Base-by-base conservation (phyloP, 1,284 basidiomycete genomes). In the Ceraceosorus guamensis region DNA sequence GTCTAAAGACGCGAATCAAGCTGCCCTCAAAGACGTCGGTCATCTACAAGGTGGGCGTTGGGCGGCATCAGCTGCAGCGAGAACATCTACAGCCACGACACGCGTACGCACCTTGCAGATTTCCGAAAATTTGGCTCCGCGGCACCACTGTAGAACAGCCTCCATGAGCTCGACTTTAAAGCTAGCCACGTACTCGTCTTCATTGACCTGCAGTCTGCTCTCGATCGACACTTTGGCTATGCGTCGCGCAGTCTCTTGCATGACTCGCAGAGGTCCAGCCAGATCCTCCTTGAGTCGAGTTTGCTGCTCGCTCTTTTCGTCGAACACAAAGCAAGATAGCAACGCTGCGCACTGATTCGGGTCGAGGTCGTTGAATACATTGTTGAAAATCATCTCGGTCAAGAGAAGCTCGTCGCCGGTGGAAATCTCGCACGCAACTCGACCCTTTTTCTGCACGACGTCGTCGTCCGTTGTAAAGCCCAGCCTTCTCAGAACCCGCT, bases 151-250 rank as follows among this genome's bases (percentile, higher is more conserved):
- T 57, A 92, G 82, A 18, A 98, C 93, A 4, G 88, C 87, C 66
- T 97, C 93, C 90, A 97, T 97, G 57, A 99, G 83, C 74, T 97
- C 93, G 32, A 96, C 90, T 77, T 96, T 96, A 85, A 99, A 99
- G 14, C 86, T 87, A 57, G 85, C 82, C 1, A 99, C 90, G 75
- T 98, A 99, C 63, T 96, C 90, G 57, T 96, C 88, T 77, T 98
- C 93, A 54, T 89, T 85, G 41, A 98, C 76, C 0, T 86, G 79
- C 5, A 99, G 80, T 73, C 95, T 93, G 44, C 86, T 87, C 77
- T 98, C 95, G 67, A 88, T 88, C 1, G 90, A 90, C 0, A 98
- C 90, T 73, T 90, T 92, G 13, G 93, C 93, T 68, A 99, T 99
- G 48, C 91, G 83, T 18, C 90, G 80, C 0, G 95, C 95, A 39